Conservation (phyloP, 2,329 filamentous ascomycete genomes). For the Aspergillus sp. region DNA sequence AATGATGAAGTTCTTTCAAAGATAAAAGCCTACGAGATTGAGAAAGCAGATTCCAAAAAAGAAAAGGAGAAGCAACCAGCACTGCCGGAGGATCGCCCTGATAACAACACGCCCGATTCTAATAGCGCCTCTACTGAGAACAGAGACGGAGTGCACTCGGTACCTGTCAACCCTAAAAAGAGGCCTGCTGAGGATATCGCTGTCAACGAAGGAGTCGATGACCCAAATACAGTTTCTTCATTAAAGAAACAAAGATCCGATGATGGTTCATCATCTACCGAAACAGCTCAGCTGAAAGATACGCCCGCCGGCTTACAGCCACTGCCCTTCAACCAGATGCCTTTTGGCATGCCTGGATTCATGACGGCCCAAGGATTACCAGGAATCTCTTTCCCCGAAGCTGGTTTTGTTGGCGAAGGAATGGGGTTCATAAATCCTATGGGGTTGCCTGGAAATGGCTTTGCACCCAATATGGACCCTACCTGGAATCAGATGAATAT, state of each 20-base stretch:
- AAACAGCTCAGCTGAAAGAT: slow-evolving; percentile 16
- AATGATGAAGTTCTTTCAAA: slow-evolving; percentile 78
- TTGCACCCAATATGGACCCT: slow-evolving; percentile 33
- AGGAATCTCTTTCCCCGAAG: slow-evolving; percentile 34
- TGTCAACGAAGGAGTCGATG: slow-evolving; percentile 52
- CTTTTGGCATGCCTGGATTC: slow-evolving; percentile 33
- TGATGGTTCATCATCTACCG: slow-evolving; percentile 26
- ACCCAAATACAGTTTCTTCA: slow-evolving; percentile 30
- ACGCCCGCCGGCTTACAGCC: slow-evolving; percentile 16
- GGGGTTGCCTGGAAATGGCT: slow-evolving; percentile 33
- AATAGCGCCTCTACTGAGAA: slow-evolving; percentile 11
- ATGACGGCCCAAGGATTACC: slow-evolving; percentile 33
- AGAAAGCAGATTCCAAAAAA: slow-evolving; percentile 48
- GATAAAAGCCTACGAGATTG: slow-evolving; percentile 71
- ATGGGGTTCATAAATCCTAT: slow-evolving; percentile 44
- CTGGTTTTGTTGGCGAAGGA: slow-evolving; percentile 32
- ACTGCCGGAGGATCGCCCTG: slow-evolving; percentile 24
- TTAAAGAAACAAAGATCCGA: slow-evolving; percentile 48
- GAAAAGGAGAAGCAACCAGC: slow-evolving; percentile 40
- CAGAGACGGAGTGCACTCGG: slow-evolving; percentile 27
- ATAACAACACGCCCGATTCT: slow-evolving; percentile 18
- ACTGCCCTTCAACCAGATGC: slow-evolving; percentile 22
- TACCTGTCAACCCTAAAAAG: slow-evolving; percentile 64
- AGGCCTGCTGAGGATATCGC: slow-evolving; percentile 73
- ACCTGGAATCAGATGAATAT: slow-evolving; percentile 48